These are phyloP conservation scores for Blastocystis sp. DNA, from an alignment of 352 stramenopile species.

Conservation along the genomic window DNA sequence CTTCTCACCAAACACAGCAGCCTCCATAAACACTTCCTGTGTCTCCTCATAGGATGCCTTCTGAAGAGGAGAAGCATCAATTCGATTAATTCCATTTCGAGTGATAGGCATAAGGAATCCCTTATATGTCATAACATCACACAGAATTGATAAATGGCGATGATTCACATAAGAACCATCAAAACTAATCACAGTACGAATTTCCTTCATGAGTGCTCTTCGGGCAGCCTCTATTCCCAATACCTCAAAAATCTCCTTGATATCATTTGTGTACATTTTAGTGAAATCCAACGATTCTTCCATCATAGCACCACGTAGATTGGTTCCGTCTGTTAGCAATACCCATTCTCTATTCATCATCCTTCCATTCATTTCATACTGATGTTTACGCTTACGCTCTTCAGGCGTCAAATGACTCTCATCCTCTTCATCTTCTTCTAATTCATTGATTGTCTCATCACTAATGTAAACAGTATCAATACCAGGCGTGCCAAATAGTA, in stretches of 20 bases:
- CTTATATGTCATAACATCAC: slow-evolving; percentile 98
- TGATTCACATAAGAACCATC: slow-evolving; percentile 99
- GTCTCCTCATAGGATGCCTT: slow-evolving; percentile 98
- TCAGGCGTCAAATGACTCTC: slow-evolving; percentile 78
- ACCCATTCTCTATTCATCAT: slow-evolving; percentile 83
- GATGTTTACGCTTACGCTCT: not conserved
- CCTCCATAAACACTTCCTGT: slow-evolving; percentile 98
- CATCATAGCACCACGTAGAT: slow-evolving; percentile 93
- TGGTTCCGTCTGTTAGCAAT: slow-evolving; percentile 97
- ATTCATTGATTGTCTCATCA: slow-evolving; percentile 87
- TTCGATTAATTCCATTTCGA: slow-evolving; percentile 97
- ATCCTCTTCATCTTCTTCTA: slow-evolving; percentile 90
- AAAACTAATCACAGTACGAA: slow-evolving; percentile 96
- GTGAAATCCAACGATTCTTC: slow-evolving; percentile 92
- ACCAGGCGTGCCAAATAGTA: slow-evolving; percentile 88
- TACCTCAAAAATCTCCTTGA: slow-evolving; percentile 96
- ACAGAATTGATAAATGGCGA: slow-evolving; percentile 93
- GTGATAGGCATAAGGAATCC: slow-evolving; percentile 94
- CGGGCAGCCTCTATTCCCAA: slow-evolving; percentile 86
- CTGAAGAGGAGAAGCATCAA: slow-evolving; percentile 93
- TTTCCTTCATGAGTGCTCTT: slow-evolving; percentile 86
- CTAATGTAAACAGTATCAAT: slow-evolving; percentile 98
- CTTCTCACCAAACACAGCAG: slow-evolving; percentile 91
- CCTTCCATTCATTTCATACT: not conserved
- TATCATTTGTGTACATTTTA: slow-evolving; percentile 96